These are phyloP conservation scores for Gardenia jasminoides DNA, from an alignment of 257 asterid species.

Conservation along the genomic window DNA sequence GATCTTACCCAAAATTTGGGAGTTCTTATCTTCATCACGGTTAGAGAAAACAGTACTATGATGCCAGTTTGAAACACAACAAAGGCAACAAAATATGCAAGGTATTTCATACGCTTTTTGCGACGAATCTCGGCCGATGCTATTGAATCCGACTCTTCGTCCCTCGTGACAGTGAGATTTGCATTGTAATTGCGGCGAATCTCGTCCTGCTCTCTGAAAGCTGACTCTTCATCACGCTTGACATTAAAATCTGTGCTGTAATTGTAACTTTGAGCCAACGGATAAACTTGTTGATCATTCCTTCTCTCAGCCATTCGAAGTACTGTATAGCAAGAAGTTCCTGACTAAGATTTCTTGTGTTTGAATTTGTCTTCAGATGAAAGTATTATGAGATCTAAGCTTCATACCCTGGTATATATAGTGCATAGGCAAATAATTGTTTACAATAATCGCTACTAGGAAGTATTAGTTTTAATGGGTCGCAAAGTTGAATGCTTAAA, in stretches of 20 bases:
- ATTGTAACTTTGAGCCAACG: slow-evolving; percentile 8
- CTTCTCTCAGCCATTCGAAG: slow-evolving; percentile 7
- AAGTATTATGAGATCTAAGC: too few species aligned
- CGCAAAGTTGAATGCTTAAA: too few species aligned
- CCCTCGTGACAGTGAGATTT: too few species aligned
- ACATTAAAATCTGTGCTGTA: neutral
- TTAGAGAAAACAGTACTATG: slow-evolving; percentile 27
- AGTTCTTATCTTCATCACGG: slow-evolving; percentile 35
- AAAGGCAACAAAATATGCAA: slow-evolving; percentile 30
- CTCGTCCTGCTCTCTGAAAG: too few species aligned
- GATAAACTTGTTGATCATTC: slow-evolving; percentile 11
- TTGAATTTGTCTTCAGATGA: too few species aligned
- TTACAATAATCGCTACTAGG: too few species aligned
- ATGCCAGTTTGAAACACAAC: slow-evolving; percentile 32
- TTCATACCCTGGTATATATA: too few species aligned
- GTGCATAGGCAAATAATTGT: too few species aligned
- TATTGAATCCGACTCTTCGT: neutral
- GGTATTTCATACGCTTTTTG: slow-evolving; percentile 34
- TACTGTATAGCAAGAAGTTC: too few species aligned
- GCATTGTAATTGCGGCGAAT: too few species aligned
- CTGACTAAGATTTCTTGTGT: too few species aligned
- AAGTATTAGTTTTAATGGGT: too few species aligned
- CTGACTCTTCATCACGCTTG: neutral
- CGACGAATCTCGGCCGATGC: slow-evolving; percentile 18
- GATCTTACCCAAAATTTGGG: slow-evolving; percentile 36